Percentiles rank a stretch among this genome's conserved stretches.
Conservation (phyloP, 2,329 filamentous ascomycete species). For the Dactylonectria estremocensis region DNA sequence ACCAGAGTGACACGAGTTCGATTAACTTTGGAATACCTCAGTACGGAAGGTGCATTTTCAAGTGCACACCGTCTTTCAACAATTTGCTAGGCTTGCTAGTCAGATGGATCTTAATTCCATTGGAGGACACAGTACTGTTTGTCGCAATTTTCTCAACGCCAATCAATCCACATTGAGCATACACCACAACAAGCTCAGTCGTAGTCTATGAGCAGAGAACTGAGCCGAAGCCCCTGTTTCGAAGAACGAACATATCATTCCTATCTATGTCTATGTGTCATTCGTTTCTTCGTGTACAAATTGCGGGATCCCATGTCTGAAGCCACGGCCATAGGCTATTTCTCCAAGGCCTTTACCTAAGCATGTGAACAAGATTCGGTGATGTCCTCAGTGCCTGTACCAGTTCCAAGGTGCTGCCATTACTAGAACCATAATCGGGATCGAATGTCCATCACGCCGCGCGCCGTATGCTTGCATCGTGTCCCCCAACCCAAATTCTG, state of each 20-base stretch:
- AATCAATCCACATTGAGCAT: background rate
- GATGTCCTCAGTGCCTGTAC: conserved; percentile 31
- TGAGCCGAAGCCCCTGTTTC: conserved; percentile 3
- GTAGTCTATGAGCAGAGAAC: background rate
- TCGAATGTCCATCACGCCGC: conserved; percentile 33
- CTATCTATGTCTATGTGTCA: conserved; percentile 45
- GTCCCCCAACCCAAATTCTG: conserved; percentile 32
- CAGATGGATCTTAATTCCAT: background rate
- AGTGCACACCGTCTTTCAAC: background rate
- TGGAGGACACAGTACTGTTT: background rate
- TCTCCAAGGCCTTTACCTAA: conserved; percentile 14
- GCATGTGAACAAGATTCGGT: conserved; percentile 6
- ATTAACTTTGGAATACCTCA: too few relatives aligned
- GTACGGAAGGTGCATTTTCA: too few relatives aligned
- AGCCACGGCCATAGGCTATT: conserved; percentile 20
- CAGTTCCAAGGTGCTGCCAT: conserved; percentile 29
- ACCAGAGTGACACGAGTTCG: too few relatives aligned
- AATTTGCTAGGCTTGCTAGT: background rate
- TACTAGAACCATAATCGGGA: conserved; percentile 29
- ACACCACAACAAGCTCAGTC: background rate
- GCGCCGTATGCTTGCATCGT: conserved; percentile 30
- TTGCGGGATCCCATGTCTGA: conserved; percentile 37
- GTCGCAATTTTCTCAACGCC: background rate
- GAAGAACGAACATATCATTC: conserved; percentile 22
- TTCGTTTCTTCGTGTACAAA: conserved; percentile 42